phyloP scores from a whole-genome alignment of 192 early-diverging fungal species.

The Borealophlyctis nickersoniae region DNA sequence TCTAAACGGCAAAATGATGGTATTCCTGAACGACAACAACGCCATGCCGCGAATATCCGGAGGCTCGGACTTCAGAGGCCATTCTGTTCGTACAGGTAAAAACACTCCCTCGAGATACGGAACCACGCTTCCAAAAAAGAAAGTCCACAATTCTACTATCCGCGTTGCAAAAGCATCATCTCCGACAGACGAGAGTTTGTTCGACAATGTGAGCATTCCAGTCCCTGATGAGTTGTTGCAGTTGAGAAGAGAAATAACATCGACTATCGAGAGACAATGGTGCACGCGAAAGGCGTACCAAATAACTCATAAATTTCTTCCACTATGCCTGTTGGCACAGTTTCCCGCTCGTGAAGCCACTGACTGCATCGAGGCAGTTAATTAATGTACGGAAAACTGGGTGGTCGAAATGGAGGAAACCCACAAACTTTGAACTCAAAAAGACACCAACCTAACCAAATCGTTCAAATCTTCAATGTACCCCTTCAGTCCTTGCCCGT shows the following conservation, averaged over 20 bases:
- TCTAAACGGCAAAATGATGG: conserved; percentile 61
- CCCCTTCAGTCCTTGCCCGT: conserved; percentile 76
- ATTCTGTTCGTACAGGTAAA: conserved; percentile 57
- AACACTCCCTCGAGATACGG: conserved; percentile 87
- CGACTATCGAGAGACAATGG: too few species aligned
- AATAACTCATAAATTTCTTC: conserved; percentile 60
- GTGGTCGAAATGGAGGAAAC: too few species aligned
- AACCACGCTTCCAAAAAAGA: conserved; percentile 75
- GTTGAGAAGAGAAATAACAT: too few species aligned
- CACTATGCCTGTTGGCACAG: conserved; percentile 21
- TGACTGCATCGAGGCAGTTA: too few species aligned
- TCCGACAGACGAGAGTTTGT: conserved; percentile 61
- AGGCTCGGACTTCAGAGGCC: too few species aligned
- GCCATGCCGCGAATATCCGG: conserved; percentile 63
- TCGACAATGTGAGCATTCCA: conserved; percentile 65
- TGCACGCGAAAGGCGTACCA: too few species aligned
- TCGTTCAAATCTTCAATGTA: conserved; percentile 84
- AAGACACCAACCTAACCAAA: conserved; percentile 72
- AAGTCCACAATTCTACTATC: conserved; percentile 74
- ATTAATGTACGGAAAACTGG: too few species aligned
- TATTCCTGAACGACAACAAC: conserved; percentile 62
- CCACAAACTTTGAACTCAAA: too few species aligned
- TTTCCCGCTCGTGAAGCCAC: background rate
- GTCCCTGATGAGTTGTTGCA: too few species aligned
- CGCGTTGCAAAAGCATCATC: conserved; percentile 66